Evolutionary conservation across 2,329 filamentous ascomycete genomes (phyloP).

Genomic region (Ophiostoma pallidulum): DNA sequence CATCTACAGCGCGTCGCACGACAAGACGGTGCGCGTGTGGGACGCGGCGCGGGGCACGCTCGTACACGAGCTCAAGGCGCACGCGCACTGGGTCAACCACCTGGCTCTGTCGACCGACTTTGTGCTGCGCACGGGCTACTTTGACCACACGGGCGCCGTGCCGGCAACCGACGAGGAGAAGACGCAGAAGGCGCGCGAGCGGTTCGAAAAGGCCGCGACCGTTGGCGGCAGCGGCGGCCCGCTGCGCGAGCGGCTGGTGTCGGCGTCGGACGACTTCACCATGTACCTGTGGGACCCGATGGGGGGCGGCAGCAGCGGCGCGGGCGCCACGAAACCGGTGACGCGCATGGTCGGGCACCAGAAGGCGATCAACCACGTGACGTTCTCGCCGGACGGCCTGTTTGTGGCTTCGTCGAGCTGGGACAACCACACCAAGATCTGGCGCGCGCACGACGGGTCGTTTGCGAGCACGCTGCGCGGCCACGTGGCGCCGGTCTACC

Average conservation of each 20-base stretch:
- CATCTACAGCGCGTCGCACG: slow-evolving; percentile 78
- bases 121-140: slow-evolving; percentile 73
- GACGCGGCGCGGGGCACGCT: slow-evolving; percentile 69
- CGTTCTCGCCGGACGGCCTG: slow-evolving; percentile 81
- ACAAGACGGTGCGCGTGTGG: slow-evolving; percentile 91
- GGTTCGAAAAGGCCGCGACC: slow-evolving; percentile 78
- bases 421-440: slow-evolving; percentile 92
- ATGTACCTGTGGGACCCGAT: slow-evolving; percentile 92
- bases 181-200: slow-evolving; percentile 62
- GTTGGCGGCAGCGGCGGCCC: slow-evolving; percentile 64
- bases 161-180: slow-evolving; percentile 63
- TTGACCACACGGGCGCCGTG: slow-evolving; percentile 65
- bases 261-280: slow-evolving; percentile 81
- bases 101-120: slow-evolving; percentile 90
- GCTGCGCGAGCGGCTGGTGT: slow-evolving; percentile 75
- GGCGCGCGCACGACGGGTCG: slow-evolving; percentile 65
- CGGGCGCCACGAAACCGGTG: slow-evolving; percentile 76
- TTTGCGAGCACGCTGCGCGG: slow-evolving; percentile 84
- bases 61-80: slow-evolving; percentile 59
- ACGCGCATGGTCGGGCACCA: slow-evolving; percentile 88
- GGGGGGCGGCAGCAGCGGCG: too few relatives aligned
- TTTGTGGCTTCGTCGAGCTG: slow-evolving; percentile 83
- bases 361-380: slow-evolving; percentile 93
- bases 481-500: slow-evolving; percentile 84
- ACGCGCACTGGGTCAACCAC: slow-evolving; percentile 94